Evolutionary conservation across 805 yeast species (phyloP), one percentile per base, ranked within the genome.

Genomic region (Kuraishia molischiana): DNA sequence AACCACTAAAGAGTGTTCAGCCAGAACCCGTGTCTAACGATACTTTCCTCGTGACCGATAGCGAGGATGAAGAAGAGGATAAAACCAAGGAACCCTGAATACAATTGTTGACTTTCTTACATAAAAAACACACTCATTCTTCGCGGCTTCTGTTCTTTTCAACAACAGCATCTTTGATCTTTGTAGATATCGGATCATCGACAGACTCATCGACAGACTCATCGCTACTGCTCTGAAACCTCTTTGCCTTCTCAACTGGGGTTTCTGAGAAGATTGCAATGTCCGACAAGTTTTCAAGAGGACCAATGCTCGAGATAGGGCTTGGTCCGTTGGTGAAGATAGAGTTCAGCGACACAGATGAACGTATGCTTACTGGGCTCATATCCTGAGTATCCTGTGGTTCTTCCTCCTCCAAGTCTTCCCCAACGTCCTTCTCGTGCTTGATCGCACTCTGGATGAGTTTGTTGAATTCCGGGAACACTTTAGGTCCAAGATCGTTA

Each of bases 401-500:
- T 4, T 44, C 38, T 29, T 46, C 51, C 28, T 50, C 38, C 14
- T 47, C 42, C 13, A 44, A 47, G 3, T 39, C 37, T n/a, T 46
- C 22, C 13, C 38, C 44, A 8, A 8, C 11, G 2, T 41, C 36
- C 28, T 52, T 21, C n/a, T n/a, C n/a, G 30, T 47, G 44, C 19
- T 30, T 48, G 43, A 29, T 13, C n/a, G 35, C 36, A 24, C 38
- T 38, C 10, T 37, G 26, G 10, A 41, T 32, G 14, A 41, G 36
- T 15, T 36, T 37, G 29, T 77, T 77, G 51, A 87, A 82, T 52
- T 85, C 95, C 4, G 95, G 90, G 66, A 83, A 87, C 36, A 92
- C 67, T 50, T 77, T 75, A 2, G 95, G 92, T 2, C 97, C 97
- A 35, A 82, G 67, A 29, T 72, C 77, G 52, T 89, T 86, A 36